Evolutionary conservation across 257 asterid species (phyloP).

Genomic region (Primulina tabacum): DNA sequence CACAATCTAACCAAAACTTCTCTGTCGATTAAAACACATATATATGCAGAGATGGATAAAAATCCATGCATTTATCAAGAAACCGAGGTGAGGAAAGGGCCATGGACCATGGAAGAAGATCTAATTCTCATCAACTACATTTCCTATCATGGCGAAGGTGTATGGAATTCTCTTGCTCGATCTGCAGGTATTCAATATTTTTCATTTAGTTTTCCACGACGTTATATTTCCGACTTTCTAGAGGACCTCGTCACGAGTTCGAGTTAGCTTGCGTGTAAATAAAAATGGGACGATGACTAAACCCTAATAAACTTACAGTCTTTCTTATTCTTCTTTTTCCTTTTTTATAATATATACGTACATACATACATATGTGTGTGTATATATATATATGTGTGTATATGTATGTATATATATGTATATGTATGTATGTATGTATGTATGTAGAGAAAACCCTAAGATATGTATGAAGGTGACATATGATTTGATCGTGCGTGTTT

Average conservation of each 20-base stretch:
- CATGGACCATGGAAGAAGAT: slow-evolving; percentile 99
- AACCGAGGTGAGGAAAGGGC: slow-evolving; percentile 93
- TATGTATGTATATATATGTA: too few species aligned
- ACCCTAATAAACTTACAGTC: too few species aligned
- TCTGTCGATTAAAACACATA: background rate
- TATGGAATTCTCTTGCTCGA: slow-evolving; percentile 91
- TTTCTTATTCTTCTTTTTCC: too few species aligned
- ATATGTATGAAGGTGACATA: background rate
- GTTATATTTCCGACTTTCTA: background rate
- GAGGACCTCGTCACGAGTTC: background rate
- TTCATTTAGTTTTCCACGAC: background rate
- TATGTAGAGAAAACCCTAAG: slow-evolving; percentile 16
- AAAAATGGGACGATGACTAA: too few species aligned
- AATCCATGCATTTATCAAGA: slow-evolving; percentile 70
- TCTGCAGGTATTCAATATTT: slow-evolving; percentile 59
- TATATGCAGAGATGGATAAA: slow-evolving; percentile 48
- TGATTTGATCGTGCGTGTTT: background rate
- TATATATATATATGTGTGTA: too few species aligned
- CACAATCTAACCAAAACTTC: background rate
- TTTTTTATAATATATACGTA: too few species aligned
- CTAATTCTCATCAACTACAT: slow-evolving; percentile 88
- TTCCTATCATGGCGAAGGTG: slow-evolving; percentile 98
- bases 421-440: background rate
- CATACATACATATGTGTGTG: too few species aligned
- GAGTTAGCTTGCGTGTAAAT: too few species aligned